Percentiles rank a stretch among this genome's conserved stretches.
Conservation (phyloP, 148 eudicot genomes). For the Camellia lanceoleosa region DNA sequence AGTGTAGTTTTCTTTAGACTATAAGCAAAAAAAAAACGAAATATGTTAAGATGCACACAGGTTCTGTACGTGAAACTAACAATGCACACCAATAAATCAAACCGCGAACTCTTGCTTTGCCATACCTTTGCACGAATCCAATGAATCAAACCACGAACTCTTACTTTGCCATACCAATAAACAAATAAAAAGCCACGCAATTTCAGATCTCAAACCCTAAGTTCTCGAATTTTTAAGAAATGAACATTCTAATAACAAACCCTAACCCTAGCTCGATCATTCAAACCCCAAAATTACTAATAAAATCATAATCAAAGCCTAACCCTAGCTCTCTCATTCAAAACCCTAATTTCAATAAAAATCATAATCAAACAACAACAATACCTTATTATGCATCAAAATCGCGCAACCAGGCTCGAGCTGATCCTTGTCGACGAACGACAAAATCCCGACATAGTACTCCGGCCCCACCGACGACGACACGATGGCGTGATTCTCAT, state of each 20-base stretch:
- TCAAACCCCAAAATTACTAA: no score
- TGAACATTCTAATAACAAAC: neutral
- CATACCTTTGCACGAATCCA: neutral
- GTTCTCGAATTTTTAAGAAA: neutral
- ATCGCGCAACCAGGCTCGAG: conserved; percentile 93
- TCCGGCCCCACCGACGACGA: conserved; percentile 92
- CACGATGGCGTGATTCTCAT: conserved; percentile 98
- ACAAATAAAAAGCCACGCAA: neutral
- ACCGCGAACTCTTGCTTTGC: neutral
- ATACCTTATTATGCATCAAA: conserved; percentile 94
- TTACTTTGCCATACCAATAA: neutral
- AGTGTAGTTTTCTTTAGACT: neutral
- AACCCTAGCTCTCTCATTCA: no score
- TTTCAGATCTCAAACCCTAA: neutral
- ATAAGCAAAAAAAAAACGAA: neutral
- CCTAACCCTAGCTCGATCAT: neutral
- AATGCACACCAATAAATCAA: neutral
- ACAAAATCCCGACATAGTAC: conserved; percentile 81
- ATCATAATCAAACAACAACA: conserved; percentile 13
- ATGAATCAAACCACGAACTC: neutral
- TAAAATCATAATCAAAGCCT: no score
- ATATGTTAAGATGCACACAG: neutral
- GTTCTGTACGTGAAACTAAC: neutral
- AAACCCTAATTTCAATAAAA: neutral
- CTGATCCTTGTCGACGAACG: conserved; percentile 95